These are phyloP conservation scores for Colletotrichum sp. DNA, from an alignment of 2,329 filamentous ascomycete species.

Conservation along the genomic window DNA sequence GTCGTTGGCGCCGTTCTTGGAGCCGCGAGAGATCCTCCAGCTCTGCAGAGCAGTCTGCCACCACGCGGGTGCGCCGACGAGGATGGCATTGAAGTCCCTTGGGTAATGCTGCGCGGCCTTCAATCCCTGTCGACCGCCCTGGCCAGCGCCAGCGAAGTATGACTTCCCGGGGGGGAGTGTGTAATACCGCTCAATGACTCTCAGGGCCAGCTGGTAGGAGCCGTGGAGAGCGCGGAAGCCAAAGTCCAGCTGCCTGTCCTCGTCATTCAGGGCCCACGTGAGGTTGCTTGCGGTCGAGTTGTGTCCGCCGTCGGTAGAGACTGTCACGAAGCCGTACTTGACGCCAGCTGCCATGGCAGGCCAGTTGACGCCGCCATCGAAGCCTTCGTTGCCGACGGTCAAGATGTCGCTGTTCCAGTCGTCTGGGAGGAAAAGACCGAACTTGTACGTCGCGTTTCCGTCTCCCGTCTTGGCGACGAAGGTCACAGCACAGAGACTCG, in stretches of 20 bases:
- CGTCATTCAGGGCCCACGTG: slow-evolving; percentile 43
- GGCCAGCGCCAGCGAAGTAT: slow-evolving; percentile 56
- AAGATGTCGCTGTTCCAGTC: slow-evolving; percentile 37
- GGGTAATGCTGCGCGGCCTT: background rate
- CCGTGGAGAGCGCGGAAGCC: slow-evolving; percentile 50
- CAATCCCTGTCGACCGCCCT: slow-evolving; percentile 57
- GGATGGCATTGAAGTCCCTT: slow-evolving; percentile 53
- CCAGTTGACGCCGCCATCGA: slow-evolving; percentile 37
- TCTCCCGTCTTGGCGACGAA: slow-evolving; percentile 31
- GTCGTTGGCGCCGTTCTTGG: slow-evolving; percentile 50
- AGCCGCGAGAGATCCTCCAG: slow-evolving; percentile 47
- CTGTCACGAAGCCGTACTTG: slow-evolving; percentile 43
- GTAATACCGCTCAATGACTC: slow-evolving; percentile 54
- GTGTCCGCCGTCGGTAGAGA: slow-evolving; percentile 51
- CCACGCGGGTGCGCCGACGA: slow-evolving; percentile 56
- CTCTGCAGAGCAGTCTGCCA: slow-evolving; percentile 52
- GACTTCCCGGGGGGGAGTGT: slow-evolving; percentile 30
- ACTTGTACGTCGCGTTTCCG: slow-evolving; percentile 26
- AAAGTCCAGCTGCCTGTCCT: slow-evolving; percentile 40
- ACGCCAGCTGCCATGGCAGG: slow-evolving; percentile 29
- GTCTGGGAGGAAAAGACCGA: slow-evolving; percentile 36
- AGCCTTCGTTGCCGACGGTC: slow-evolving; percentile 34
- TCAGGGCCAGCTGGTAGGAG: slow-evolving; percentile 51
- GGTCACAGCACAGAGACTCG: slow-evolving; percentile 35
- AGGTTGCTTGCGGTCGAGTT: slow-evolving; percentile 33